phyloP scores from a whole-genome alignment of 2,329 filamentous ascomycete species.

The Aspergillus viridinutans region DNA sequence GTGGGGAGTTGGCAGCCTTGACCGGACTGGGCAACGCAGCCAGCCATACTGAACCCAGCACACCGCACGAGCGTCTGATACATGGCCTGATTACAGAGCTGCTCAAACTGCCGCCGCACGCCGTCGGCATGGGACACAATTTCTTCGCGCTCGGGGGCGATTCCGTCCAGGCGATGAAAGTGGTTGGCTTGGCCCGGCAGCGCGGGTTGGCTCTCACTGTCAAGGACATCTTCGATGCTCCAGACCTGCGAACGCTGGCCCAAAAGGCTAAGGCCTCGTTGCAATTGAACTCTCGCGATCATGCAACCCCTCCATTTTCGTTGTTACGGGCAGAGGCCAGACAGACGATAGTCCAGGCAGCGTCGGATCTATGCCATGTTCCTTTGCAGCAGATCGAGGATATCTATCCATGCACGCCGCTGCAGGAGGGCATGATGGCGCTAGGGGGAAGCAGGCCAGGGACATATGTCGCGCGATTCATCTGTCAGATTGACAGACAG shows the following conservation, averaged over 20 bases:
- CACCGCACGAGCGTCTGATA: background rate
- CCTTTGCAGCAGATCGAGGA: too few species aligned
- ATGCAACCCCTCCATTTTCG: background rate
- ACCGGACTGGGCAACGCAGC: background rate
- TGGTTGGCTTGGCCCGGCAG: background rate
- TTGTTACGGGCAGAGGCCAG: background rate
- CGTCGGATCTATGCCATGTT: constrained; percentile 27
- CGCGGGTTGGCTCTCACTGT: background rate
- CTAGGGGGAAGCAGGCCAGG: constrained; percentile 27
- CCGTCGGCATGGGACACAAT: background rate
- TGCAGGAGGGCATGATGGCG: constrained; percentile 39
- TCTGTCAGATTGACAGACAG: constrained; percentile 20
- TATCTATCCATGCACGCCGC: constrained; percentile 28
- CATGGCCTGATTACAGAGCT: background rate
- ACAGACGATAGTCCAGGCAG: constrained; percentile 12
- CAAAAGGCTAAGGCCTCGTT: background rate
- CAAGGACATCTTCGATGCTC: background rate
- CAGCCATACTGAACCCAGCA: background rate
- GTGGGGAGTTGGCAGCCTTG: background rate
- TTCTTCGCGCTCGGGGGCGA: constrained; percentile 1
- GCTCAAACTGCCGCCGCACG: background rate
- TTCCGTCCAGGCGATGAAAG: background rate
- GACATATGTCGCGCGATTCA: constrained; percentile 33
- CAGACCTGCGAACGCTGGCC: background rate
- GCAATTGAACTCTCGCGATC: background rate